phyloP scores from a whole-genome alignment of 1,139 yeast species.

The Taphrina flavorubra region DNA sequence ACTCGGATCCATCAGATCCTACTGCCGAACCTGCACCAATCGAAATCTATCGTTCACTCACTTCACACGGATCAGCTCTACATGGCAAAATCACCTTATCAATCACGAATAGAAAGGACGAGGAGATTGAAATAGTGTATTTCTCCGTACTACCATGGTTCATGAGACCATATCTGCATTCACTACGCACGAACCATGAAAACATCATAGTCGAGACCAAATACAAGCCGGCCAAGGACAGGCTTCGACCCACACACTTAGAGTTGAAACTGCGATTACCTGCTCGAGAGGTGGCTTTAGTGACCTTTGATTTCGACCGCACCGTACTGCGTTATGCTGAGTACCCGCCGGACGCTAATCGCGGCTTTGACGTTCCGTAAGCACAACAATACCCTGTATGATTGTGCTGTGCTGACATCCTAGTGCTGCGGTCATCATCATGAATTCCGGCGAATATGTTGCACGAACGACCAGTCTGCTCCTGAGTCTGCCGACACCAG shows the following conservation, averaged over 20 bases:
- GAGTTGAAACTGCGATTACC: slow-evolving; percentile 73
- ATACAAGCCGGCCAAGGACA: slow-evolving; percentile 79
- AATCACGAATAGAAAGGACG: slow-evolving; percentile 65
- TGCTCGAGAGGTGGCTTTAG: slow-evolving; percentile 63
- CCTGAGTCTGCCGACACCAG: slow-evolving; percentile 92
- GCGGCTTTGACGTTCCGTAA: slow-evolving; percentile 93
- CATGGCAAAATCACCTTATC: slow-evolving; percentile 82
- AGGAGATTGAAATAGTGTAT: slow-evolving; percentile 62
- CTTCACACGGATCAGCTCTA: slow-evolving; percentile 37
- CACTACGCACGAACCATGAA: slow-evolving; percentile 55
- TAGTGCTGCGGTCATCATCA: slow-evolving; percentile 58
- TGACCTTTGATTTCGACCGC: slow-evolving; percentile 84
- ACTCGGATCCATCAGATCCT: slow-evolving; percentile 9
- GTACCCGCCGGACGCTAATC: slow-evolving; percentile 99
- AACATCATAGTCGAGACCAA: slow-evolving; percentile 61
- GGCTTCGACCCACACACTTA: slow-evolving; percentile 80
- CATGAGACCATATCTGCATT: slow-evolving; percentile 79
- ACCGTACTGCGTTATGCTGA: slow-evolving; percentile 83
- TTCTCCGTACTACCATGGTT: slow-evolving; percentile 94
- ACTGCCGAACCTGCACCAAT: slow-evolving; percentile 63
- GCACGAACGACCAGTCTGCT: slow-evolving; percentile 83
- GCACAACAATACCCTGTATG: slow-evolving; percentile 50
- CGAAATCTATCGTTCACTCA: slow-evolving; percentile 77
- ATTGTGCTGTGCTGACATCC: slow-evolving; percentile 56
- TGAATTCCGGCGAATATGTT: slow-evolving; percentile 57